phyloP scores from a whole-genome alignment of 2,329 filamentous ascomycete genomes.

The Fusarium nanum region DNA sequence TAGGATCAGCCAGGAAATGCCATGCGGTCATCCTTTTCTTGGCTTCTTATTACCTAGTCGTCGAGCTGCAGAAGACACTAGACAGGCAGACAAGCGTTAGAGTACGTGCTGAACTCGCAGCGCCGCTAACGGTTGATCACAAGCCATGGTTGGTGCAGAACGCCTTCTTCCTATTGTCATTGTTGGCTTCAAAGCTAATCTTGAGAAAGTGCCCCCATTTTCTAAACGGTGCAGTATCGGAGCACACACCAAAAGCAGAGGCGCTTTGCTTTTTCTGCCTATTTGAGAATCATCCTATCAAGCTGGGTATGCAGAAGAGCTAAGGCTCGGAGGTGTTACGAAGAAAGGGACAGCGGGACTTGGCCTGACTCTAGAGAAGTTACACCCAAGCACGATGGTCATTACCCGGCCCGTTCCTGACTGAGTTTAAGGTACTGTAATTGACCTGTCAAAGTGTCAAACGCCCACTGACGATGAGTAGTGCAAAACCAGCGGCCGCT shows the following conservation, averaged over 20 bases:
- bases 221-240: slow-evolving; percentile 36
- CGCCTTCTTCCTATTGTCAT: slow-evolving; percentile 37
- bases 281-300: slow-evolving; percentile 7
- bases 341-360: background rate
- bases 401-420: slow-evolving; percentile 34
- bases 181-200: slow-evolving; percentile 16
- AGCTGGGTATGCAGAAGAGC: slow-evolving; percentile 4
- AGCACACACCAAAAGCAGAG: slow-evolving; percentile 4
- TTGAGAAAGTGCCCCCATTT: background rate
- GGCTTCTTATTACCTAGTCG: background rate
- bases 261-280: slow-evolving; percentile 32
- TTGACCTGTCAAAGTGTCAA: slow-evolving; percentile 31
- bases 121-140: slow-evolving; percentile 24
- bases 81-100: background rate
- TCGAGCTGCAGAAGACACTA: slow-evolving; percentile 20
- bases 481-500: background rate
- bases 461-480: slow-evolving; percentile 1
- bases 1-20: background rate
- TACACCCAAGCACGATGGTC: background rate
- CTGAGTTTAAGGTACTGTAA: slow-evolving; percentile 3
- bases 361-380: background rate
- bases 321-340: background rate
- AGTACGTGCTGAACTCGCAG: background rate
- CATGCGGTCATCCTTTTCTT: slow-evolving; percentile 1
- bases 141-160: slow-evolving; percentile 39